These are phyloP conservation scores for Rhizopus sp. DNA, from an alignment of 371 early-diverging fungal genomes.

Conservation along the genomic window DNA sequence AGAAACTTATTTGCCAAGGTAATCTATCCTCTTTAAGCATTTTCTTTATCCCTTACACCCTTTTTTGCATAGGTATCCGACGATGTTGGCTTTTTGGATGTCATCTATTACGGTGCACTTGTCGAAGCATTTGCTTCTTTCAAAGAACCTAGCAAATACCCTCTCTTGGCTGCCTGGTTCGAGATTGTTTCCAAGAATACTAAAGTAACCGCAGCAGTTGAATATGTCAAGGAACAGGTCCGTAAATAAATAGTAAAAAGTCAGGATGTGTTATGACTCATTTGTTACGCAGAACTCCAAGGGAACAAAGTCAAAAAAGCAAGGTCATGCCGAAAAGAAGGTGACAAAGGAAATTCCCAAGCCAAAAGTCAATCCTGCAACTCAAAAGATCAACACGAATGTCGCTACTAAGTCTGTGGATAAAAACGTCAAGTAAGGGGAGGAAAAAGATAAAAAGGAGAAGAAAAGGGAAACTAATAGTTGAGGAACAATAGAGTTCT, in stretches of 20 bases:
- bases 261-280: conserved; percentile 11
- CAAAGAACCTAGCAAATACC: conserved; percentile 34
- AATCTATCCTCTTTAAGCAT: conserved; percentile 6
- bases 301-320: conserved; percentile 36
- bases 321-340: conserved; percentile 31
- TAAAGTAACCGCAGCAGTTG: conserved; percentile 29
- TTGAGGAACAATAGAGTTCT: conserved; percentile 37
- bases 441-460: not conserved
- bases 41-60: not conserved
- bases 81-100: conserved; percentile 33
- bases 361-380: conserved; percentile 31
- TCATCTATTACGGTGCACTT: conserved; percentile 39
- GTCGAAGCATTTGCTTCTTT: conserved; percentile 32
- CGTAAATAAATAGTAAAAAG: conserved; percentile 2
- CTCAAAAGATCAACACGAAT: conserved; percentile 38
- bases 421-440: conserved; percentile 26
- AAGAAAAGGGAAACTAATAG: not conserved
- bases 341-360: conserved; percentile 25
- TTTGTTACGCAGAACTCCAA: conserved; percentile 28
- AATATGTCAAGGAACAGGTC: conserved; percentile 31
- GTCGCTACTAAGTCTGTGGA: conserved; percentile 16
- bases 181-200: conserved; percentile 29
- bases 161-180: conserved; percentile 37
- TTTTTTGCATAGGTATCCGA: conserved; percentile 24
- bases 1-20: conserved; percentile 36